Evolutionary conservation across 805 yeast genomes (phyloP), one percentile per base, ranked within the genome.

Genomic region (Novakomyces olei): DNA sequence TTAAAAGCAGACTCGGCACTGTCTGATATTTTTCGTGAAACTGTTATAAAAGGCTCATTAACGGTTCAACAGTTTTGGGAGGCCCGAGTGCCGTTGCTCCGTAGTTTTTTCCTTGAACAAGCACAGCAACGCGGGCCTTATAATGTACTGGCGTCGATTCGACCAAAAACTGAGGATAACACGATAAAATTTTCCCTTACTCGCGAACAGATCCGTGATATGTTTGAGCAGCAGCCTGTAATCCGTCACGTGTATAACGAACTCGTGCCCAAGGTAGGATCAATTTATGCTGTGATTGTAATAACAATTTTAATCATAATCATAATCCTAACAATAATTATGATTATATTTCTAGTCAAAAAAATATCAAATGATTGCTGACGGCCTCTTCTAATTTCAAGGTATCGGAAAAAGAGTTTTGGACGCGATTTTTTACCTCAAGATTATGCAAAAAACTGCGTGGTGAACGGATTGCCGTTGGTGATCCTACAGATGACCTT

Each of bases 361-460:
- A n/a, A n/a, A n/a, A n/a, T n/a, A n/a, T n/a, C n/a, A n/a, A n/a
- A n/a, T n/a, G n/a, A n/a, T n/a, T n/a, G n/a, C n/a, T n/a, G n/a
- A n/a, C n/a, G n/a, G n/a, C n/a, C n/a, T n/a, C n/a, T n/a, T n/a
- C n/a, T n/a, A n/a, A n/a, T n/a, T n/a, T n/a, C n/a, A n/a, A n/a
- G n/a, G n/a, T n/a, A n/a, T 65, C 68, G 30, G 96, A 88, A 49
- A 83, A 85, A 27, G 92, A 77, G 46, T 88, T 88, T 44, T 88
- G 98, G 98, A 79, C 92, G 7, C 59, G 95, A 39, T 88, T 88
- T 46, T 88, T 88, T 60, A 72, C 79, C 44, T 81, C 95, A 0
- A 75, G 80, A 44, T 56, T 88, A 38, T 88, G 83, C 46, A 62
- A 94, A 41, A 68, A 81, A 44, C 57, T 88, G 22, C 64, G 93